Evolutionary conservation across 257 asterid genomes (phyloP).

Genomic region (Perilla frutescens): DNA sequence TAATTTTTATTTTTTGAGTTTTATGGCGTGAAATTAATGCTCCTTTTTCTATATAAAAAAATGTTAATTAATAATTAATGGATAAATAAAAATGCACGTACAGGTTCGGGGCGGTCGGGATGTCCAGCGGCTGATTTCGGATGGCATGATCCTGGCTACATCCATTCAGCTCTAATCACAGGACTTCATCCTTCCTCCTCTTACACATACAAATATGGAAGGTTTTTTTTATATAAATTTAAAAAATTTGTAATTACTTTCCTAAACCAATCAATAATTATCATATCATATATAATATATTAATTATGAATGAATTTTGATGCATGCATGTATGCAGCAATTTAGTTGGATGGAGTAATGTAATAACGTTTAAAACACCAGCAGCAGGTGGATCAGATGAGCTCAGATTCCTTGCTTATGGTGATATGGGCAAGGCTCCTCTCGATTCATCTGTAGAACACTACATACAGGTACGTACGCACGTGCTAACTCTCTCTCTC

Average conservation of each 20-base stretch:
- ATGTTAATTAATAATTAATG: not conserved
- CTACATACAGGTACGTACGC: slow-evolving; percentile 63
- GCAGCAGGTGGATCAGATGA: slow-evolving; percentile 74
- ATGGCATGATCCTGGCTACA: slow-evolving; percentile 95
- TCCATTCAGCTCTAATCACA: slow-evolving; percentile 77
- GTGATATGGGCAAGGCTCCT: slow-evolving; percentile 96
- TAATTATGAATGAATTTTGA: not conserved
- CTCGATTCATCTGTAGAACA: slow-evolving; percentile 77
- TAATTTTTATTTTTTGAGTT: not conserved
- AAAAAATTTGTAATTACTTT: too few species aligned
- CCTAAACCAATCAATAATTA: too few species aligned
- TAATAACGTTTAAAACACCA: slow-evolving; percentile 63
- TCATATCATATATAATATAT: too few species aligned
- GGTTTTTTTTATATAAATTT: too few species aligned
- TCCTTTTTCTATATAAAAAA: too few species aligned
- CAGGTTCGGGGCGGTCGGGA: slow-evolving; percentile 37
- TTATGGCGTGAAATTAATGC: too few species aligned
- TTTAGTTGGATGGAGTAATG: slow-evolving; percentile 75
- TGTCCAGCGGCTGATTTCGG: slow-evolving; percentile 88
- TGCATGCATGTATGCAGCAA: slow-evolving; percentile 44
- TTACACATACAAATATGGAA: slow-evolving; percentile 76
- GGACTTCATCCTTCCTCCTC: slow-evolving; percentile 63
- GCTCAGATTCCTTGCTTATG: slow-evolving; percentile 68
- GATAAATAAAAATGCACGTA: too few species aligned
- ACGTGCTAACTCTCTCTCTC: not conserved